A percentile compares a stretch with the other conserved stretches of the same genome.
These are phyloP conservation scores for Pterulicium gracile DNA, from an alignment of 1,284 basidiomycete genomes.

Conservation along the genomic window DNA sequence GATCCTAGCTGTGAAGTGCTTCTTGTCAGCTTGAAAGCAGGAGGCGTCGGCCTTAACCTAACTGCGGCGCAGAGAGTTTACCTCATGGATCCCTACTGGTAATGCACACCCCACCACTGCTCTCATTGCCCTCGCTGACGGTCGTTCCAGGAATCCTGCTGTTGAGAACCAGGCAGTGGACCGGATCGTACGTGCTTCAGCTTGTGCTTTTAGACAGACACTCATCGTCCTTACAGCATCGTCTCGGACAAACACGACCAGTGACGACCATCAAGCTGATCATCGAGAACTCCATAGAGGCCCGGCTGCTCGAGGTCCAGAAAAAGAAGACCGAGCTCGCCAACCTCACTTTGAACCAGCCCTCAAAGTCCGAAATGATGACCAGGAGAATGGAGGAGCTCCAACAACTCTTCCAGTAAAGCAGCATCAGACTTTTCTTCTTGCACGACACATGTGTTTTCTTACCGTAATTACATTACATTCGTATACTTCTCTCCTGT, in stretches of 20 bases:
- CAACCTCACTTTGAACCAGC: conserved; percentile 79
- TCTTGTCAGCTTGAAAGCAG: conserved; percentile 91
- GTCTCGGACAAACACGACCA: conserved; percentile 84
- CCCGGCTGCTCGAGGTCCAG: conserved; percentile 82
- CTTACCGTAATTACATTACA: neutral
- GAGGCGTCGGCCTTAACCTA: conserved; percentile 92
- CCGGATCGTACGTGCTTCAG: conserved; percentile 65
- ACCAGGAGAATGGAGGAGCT: conserved; percentile 79
- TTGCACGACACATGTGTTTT: neutral
- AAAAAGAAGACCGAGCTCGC: conserved; percentile 90
- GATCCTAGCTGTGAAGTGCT: conserved; percentile 85
- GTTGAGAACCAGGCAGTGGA: conserved; percentile 95
- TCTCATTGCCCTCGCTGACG: conserved; percentile 8
- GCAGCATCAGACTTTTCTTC: neutral
- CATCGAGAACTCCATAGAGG: conserved; percentile 91
- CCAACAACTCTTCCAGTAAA: conserved; percentile 47
- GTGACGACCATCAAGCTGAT: conserved; percentile 90
- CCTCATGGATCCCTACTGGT: conserved; percentile 95
- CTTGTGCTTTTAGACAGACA: conserved; percentile 3
- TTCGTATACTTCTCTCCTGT: neutral
- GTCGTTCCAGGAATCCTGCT: conserved; percentile 84
- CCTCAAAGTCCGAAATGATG: conserved; percentile 74
- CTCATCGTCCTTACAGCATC: conserved; percentile 46
- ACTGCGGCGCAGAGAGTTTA: conserved; percentile 90
- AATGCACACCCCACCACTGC: conserved; percentile 13